A percentile compares a stretch with the other conserved stretches of the same genome.
Conservation (phyloP, 2,329 filamentous ascomycete species). For the Fusarium floridanum region DNA sequence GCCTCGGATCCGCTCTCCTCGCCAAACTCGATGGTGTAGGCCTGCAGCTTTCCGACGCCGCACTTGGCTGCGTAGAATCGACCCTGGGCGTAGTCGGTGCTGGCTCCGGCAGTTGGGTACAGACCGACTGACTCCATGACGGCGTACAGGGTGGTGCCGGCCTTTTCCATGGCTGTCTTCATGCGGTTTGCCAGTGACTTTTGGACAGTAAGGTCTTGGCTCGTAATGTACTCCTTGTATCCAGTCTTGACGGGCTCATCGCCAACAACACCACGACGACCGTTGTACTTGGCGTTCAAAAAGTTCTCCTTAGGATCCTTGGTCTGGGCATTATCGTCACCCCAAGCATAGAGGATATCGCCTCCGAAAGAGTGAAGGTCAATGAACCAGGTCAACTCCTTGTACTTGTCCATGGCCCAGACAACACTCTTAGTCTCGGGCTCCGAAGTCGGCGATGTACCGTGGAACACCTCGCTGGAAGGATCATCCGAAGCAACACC, state of each 20-base stretch:
- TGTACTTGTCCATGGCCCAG: constrained; percentile 64
- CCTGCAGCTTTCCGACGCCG: constrained; percentile 55
- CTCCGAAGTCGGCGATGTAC: constrained; percentile 65
- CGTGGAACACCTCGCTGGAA: constrained; percentile 62
- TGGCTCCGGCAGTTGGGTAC: constrained; percentile 61
- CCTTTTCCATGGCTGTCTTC: constrained; percentile 54
- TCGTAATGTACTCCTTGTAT: constrained; percentile 62
- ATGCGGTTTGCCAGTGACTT: constrained; percentile 51
- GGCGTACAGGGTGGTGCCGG: constrained; percentile 54
- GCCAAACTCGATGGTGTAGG: constrained; percentile 63
- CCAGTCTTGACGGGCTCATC: constrained; percentile 47
- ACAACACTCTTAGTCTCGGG: constrained; percentile 68
- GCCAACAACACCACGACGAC: constrained; percentile 61
- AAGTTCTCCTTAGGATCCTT: constrained; percentile 63
- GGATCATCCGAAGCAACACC: constrained; percentile 56
- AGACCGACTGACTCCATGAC: constrained; percentile 56
- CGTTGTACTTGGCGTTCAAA: constrained; percentile 64
- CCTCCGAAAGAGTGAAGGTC: constrained; percentile 69
- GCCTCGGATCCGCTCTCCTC: constrained; percentile 27
- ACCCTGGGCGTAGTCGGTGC: constrained; percentile 62
- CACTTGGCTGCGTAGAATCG: constrained; percentile 55
- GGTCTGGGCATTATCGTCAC: constrained; percentile 66
- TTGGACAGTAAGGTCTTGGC: constrained; percentile 53
- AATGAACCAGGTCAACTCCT: constrained; percentile 67
- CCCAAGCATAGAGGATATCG: constrained; percentile 68